Percentiles rank a stretch among this genome's conserved stretches.
Conservation (phyloP, 768 basidiomycete genomes). For the Calocera cornea region DNA sequence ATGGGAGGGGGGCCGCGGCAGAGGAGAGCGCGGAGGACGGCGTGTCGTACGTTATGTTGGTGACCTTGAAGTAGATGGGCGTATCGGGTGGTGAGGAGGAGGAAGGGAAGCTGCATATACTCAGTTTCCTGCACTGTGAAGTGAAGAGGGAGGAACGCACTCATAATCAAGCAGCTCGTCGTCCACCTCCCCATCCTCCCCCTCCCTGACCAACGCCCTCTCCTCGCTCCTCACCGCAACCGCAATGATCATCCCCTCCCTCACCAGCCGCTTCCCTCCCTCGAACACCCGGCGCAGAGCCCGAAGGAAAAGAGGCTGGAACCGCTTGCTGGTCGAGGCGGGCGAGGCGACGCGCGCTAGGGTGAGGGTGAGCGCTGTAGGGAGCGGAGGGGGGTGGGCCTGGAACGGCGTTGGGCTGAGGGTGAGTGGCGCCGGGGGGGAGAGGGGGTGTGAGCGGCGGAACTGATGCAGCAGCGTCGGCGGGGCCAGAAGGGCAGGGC, state of each 20-base stretch:
- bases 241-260: conserved; percentile 60
- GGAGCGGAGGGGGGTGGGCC: conserved; percentile 42
- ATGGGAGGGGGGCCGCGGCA: too few relatives aligned
- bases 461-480: neutral
- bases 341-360: conserved; percentile 73
- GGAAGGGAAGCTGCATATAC: conserved; percentile 13
- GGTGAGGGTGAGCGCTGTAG: conserved; percentile 53
- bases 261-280: conserved; percentile 40
- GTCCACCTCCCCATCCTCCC: conserved; percentile 13
- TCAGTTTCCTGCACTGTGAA: neutral
- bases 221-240: conserved; percentile 47
- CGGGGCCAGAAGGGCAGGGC: neutral
- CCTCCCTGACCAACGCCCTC: conserved; percentile 12
- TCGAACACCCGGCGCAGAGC: conserved; percentile 54
- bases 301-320: conserved; percentile 47
- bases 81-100: conserved; percentile 26
- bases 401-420: conserved; percentile 50
- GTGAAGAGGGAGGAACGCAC: conserved; percentile 2
- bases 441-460: neutral
- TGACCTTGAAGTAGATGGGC: conserved; percentile 63
- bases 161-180: conserved; percentile 10
- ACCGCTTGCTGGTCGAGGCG: conserved; percentile 46
- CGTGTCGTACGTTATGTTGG: conserved; percentile 56
- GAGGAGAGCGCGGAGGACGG: conserved; percentile 26
- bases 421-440: conserved; percentile 16